Conservation (phyloP, 202 grass and related monocot species). For the Elaeis oleifera region DNA sequence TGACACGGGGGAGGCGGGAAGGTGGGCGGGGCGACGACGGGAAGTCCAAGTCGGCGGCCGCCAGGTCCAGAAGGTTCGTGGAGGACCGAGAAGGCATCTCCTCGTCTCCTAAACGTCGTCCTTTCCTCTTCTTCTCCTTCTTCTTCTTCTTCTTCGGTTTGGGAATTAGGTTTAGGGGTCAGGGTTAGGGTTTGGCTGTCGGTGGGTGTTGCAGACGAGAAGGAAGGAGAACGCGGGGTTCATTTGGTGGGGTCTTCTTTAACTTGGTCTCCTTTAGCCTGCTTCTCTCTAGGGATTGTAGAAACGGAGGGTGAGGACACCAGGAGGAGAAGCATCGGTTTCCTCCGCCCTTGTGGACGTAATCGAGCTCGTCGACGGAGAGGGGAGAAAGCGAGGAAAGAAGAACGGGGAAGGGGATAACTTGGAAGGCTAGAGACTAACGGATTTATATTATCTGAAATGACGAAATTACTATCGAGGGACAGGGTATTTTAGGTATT, state of each 20-base stretch:
- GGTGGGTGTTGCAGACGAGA: not conserved
- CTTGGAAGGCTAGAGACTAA: too few species aligned
- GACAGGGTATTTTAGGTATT: not conserved
- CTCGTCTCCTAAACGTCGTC: not conserved
- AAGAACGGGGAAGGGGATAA: not conserved
- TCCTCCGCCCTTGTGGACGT: too few species aligned
- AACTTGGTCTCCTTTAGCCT: too few species aligned
- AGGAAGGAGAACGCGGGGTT: not conserved
- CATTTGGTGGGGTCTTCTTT: too few species aligned
- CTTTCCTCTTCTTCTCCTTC: too few species aligned
- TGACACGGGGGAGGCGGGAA: conserved; percentile 7
- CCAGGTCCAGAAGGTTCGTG: conserved; percentile 15
- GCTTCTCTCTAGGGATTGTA: too few species aligned
- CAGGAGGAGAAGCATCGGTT: too few species aligned
- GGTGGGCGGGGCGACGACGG: conserved; percentile 2
- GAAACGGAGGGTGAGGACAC: not conserved
- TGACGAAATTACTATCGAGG: conserved; percentile 24
- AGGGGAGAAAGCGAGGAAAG: not conserved
- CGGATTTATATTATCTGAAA: not conserved
- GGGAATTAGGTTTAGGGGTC: not conserved
- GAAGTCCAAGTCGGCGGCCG: conserved; percentile 6
- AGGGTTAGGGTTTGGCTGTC: not conserved
- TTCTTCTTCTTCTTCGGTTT: too few species aligned
- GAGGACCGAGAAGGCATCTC: conserved; percentile 9
- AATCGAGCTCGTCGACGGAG: not conserved